These are phyloP conservation scores for Globisporangium irregulare DNA, from an alignment of 352 stramenopile genomes.

Conservation along the genomic window DNA sequence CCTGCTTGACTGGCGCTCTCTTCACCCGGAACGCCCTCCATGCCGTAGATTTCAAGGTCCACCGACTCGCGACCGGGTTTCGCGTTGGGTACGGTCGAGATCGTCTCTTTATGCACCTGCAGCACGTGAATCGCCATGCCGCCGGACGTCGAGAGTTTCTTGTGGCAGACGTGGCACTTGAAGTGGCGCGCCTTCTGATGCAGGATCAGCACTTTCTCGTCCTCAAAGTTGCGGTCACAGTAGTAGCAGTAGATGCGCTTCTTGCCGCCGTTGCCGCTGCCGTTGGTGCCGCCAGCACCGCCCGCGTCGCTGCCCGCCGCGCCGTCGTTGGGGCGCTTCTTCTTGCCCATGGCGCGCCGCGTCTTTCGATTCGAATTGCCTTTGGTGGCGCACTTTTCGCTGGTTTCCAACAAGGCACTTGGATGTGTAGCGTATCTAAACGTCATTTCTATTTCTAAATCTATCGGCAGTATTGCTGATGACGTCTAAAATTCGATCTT, in stretches of 20 bases:
- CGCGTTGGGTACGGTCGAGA: constrained; percentile 81
- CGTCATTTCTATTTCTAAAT: constrained; percentile 3
- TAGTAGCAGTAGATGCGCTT: constrained; percentile 92
- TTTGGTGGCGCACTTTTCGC: neutral
- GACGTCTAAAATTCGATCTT: neutral
- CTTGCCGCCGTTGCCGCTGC: constrained; percentile 29
- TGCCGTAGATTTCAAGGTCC: constrained; percentile 88
- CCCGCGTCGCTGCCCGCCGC: constrained; percentile 7
- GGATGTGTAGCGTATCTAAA: neutral
- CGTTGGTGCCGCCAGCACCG: constrained; percentile 6
- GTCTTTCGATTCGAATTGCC: constrained; percentile 13
- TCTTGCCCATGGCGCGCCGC: constrained; percentile 61
- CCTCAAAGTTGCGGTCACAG: constrained; percentile 90
- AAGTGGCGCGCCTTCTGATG: constrained; percentile 93
- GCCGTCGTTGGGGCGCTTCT: constrained; percentile 76
- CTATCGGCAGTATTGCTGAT: neutral
- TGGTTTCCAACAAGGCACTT: constrained; percentile 1
- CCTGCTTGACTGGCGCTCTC: constrained; percentile 15
- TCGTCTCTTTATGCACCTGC: constrained; percentile 87
- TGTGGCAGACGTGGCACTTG: constrained; percentile 89
- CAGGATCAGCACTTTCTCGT: constrained; percentile 91
- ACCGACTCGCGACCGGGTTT: constrained; percentile 78
- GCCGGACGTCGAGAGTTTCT: constrained; percentile 89
- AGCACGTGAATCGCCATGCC: constrained; percentile 88
- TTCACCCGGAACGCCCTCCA: constrained; percentile 80